These are phyloP conservation scores for Zygoascus sp. DNA, from an alignment of 1,139 yeast genomes.

Conservation along the genomic window DNA sequence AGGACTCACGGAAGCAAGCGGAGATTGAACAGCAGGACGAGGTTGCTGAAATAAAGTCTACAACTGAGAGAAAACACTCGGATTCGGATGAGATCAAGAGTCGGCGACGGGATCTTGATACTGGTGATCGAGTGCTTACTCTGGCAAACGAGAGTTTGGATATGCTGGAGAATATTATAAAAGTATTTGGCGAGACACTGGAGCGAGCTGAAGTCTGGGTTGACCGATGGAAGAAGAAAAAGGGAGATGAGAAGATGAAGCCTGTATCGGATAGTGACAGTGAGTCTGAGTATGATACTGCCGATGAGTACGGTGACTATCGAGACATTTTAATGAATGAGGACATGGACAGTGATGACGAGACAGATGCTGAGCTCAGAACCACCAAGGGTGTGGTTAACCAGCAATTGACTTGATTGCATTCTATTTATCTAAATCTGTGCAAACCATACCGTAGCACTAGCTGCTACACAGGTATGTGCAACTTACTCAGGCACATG, in stretches of 20 bases:
- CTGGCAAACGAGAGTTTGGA: constrained; percentile 87
- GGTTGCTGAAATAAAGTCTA: neutral
- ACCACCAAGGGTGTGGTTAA: neutral
- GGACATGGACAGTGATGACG: neutral
- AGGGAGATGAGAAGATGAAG: neutral
- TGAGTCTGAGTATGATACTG: constrained; percentile 10
- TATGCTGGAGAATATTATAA: constrained; percentile 77
- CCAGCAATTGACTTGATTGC: neutral
- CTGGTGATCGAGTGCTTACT: constrained; percentile 65
- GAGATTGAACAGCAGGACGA: constrained; percentile 1
- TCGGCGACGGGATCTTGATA: constrained; percentile 36
- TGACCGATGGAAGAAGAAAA: constrained; percentile 23
- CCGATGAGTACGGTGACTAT: constrained; percentile 4
- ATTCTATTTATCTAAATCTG: too few species aligned
- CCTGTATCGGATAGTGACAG: neutral
- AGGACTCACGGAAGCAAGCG: too few species aligned
- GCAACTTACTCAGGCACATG: too few species aligned
- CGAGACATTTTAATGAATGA: constrained; percentile 4
- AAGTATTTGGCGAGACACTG: constrained; percentile 78
- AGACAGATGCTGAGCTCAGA: too few species aligned
- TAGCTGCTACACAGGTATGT: too few species aligned
- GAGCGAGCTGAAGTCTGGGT: constrained; percentile 81
- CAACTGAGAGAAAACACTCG: neutral
- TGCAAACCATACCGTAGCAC: too few species aligned
- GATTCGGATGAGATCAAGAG: constrained; percentile 4